Evolutionary conservation across 352 stramenopile genomes (phyloP).

Genomic region (Pythium angustatum): DNA sequence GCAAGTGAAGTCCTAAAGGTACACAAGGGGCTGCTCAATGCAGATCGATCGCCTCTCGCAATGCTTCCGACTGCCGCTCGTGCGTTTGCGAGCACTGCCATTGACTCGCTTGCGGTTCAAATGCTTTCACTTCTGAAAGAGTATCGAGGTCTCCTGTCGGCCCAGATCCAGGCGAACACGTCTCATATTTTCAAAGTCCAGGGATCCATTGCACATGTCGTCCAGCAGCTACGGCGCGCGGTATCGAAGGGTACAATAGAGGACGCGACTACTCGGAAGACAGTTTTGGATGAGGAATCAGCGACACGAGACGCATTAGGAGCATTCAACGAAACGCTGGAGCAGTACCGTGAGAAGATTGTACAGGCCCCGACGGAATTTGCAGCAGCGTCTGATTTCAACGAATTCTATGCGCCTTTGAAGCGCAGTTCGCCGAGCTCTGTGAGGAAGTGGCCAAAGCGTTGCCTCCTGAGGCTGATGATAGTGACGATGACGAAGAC

Average conservation of each 20-base stretch:
- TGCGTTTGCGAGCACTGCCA: conserved; percentile 10
- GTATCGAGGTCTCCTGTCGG: conserved; percentile 40
- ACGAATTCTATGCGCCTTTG: conserved; percentile 35
- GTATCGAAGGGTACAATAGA: background rate
- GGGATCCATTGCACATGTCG: conserved; percentile 36
- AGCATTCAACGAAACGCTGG: conserved; percentile 26
- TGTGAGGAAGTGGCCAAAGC: conserved; percentile 35
- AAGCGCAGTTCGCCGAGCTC: conserved; percentile 35
- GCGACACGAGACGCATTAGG: background rate
- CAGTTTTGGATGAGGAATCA: background rate
- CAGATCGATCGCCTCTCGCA: conserved; percentile 25
- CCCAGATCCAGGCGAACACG: conserved; percentile 44
- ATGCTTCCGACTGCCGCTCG: conserved; percentile 30
- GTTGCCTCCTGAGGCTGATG: conserved; percentile 9
- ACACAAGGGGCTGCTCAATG: conserved; percentile 30
- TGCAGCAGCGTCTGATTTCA: conserved; percentile 16
- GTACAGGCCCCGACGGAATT: conserved; percentile 8
- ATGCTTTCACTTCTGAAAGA: conserved; percentile 40
- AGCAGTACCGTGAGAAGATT: conserved; percentile 34
- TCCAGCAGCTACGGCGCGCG: conserved; percentile 31
- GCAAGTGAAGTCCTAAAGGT: background rate
- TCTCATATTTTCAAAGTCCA: conserved; percentile 53
- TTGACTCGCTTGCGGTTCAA: conserved; percentile 20
- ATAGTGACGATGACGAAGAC: background rate
- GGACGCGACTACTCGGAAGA: background rate